Base-by-base conservation (phyloP, 495 filamentous ascomycete genomes). In the Schizothecium vesticola region DNA sequence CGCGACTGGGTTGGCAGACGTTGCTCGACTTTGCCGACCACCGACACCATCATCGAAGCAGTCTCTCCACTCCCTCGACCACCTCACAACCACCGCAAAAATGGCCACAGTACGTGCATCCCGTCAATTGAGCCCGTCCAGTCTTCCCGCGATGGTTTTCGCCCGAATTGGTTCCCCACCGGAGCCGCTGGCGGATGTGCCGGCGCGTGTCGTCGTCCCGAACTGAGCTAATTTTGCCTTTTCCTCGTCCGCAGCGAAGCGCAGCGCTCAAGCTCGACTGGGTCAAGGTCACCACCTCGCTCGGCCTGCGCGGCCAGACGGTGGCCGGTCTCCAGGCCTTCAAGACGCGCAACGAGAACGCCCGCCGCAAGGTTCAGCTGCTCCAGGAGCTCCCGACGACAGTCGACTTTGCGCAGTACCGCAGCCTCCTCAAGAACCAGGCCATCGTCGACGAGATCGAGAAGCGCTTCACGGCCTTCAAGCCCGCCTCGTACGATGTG, bases 321-420 rank as follows among this genome's bases (percentile, higher is more conserved):
- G 92, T 90, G 67, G 81, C 90, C 71, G 90, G 94, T 64, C 92
- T 99, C 63, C 89, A 92, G 78, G 84, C 92, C 72, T 99, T 99
- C 90, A 99, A 99, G 86, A 94, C 96, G 89, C 95, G 96, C 82
- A 97, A 98, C 86, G 96, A 99, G 73, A 94, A 98, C 76, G 94
- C 92, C 78, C 94, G 95, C 83, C 94, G 96, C 83, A 94, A 93
- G 83, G 85, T 98, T 36, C 85, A 86, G 77, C 65, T 87, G 57
- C 91, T 98, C 56, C 86, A 86, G 60, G 90, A 95, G 76, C 87
- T 89, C 74, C 85, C 94, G 62, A 90, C 91, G 78, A 84, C 86
- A 31, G 85, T 99, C 81, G 93, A 99, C 87, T 97, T 98, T 84
- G 79, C 87, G 70, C 86, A 92, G 80, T 99, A 97, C 92, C 94